phyloP scores from a whole-genome alignment of 73 alveolate genomes.

The Halteria grandinella region DNA sequence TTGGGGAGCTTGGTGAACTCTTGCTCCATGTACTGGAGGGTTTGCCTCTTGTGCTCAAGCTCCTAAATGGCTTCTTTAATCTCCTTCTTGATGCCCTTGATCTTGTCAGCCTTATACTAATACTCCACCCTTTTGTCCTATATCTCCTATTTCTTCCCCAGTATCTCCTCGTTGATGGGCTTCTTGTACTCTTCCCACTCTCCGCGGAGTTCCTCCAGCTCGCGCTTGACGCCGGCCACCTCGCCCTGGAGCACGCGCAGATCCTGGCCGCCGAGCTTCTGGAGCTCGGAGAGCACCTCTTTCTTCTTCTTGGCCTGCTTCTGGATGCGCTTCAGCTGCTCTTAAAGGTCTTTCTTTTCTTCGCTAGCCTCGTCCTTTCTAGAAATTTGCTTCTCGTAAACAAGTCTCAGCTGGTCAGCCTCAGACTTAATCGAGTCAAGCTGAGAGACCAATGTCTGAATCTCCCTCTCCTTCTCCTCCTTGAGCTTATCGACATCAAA shows the following conservation, averaged over 20 bases:
- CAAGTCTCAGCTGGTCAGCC: neutral
- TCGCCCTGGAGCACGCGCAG: constrained; percentile 61
- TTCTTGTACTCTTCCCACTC: constrained; percentile 72
- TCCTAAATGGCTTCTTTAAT: constrained; percentile 61
- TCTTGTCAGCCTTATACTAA: constrained; percentile 63
- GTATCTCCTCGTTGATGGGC: constrained; percentile 71
- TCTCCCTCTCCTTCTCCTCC: constrained; percentile 58
- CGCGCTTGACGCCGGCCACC: constrained; percentile 37
- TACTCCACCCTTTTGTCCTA: constrained; percentile 66
- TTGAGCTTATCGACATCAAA: constrained; percentile 48
- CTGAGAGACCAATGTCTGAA: constrained; percentile 2
- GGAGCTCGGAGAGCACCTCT: constrained; percentile 58
- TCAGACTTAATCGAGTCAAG: constrained; percentile 24
- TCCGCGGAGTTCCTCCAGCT: constrained; percentile 50
- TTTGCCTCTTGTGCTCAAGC: constrained; percentile 61
- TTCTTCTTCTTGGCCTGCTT: constrained; percentile 55
- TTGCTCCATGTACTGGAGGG: constrained; percentile 60
- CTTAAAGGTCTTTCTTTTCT: constrained; percentile 41
- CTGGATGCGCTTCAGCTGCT: constrained; percentile 7
- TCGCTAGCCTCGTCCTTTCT: constrained; percentile 22
- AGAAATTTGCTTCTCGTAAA: constrained; percentile 2
- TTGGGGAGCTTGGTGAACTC: constrained; percentile 65
- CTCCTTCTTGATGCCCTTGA: constrained; percentile 58
- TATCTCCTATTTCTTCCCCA: constrained; percentile 41
- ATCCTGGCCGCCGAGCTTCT: constrained; percentile 52